Conservation (phyloP, 169 alveolate species). For the Eimeria necatrix region DNA sequence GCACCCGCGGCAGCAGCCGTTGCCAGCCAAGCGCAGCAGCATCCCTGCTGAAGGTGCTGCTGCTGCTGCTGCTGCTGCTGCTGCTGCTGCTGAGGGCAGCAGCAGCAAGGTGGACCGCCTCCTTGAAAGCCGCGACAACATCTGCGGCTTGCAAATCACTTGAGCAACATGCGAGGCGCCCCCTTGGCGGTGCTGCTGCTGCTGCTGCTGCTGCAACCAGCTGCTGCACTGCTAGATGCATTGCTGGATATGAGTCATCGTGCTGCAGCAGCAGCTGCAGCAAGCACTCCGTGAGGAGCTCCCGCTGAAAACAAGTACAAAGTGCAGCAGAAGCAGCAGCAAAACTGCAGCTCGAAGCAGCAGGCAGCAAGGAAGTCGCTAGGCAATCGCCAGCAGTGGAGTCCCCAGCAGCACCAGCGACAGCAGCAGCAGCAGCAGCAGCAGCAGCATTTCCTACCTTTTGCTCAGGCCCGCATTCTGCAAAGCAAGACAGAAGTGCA, state of each 20-base stretch:
- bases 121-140: slow-evolving; percentile 46
- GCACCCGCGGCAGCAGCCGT: slow-evolving; percentile 53
- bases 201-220: slow-evolving; percentile 34
- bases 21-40: slow-evolving; percentile 45
- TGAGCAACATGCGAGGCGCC: neutral
- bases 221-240: slow-evolving; percentile 56
- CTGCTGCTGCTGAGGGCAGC: slow-evolving; percentile 47
- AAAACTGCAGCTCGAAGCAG: neutral
- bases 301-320: slow-evolving; percentile 23
- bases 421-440: slow-evolving; percentile 40
- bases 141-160: neutral
- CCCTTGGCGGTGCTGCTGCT: slow-evolving; percentile 19
- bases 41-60: slow-evolving; percentile 12
- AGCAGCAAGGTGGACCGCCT: slow-evolving; percentile 44
- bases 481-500: neutral
- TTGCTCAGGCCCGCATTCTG: neutral
- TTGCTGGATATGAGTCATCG: slow-evolving; percentile 30
- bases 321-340: slow-evolving; percentile 7
- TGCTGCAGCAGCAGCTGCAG: slow-evolving; percentile 67
- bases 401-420: slow-evolving; percentile 5
- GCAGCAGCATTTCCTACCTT: neutral
- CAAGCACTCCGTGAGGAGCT: slow-evolving; percentile 60
- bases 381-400: neutral
- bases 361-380: neutral
- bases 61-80: slow-evolving; percentile 36